A percentile compares a stretch with the other conserved stretches of the same genome.
These are phyloP conservation scores for Scheffersomyces lignosus DNA, from an alignment of 805 yeast genomes.

Conservation along the genomic window DNA sequence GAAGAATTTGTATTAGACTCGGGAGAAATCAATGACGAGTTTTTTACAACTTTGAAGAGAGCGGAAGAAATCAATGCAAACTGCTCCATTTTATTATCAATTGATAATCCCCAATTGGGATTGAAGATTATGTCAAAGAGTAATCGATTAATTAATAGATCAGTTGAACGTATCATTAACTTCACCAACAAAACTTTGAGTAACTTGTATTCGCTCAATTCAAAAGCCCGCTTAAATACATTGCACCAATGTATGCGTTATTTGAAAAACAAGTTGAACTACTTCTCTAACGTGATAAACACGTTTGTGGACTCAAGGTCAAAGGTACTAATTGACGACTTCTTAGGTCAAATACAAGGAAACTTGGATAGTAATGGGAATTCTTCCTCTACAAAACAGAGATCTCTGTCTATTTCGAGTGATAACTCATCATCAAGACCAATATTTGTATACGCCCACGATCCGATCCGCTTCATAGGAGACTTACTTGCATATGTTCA, in stretches of 20 bases:
- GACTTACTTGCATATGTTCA: slow-evolving; percentile 89
- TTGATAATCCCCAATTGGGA: slow-evolving; percentile 68
- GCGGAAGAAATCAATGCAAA: slow-evolving; percentile 65
- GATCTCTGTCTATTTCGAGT: slow-evolving; percentile 8
- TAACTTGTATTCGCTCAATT: slow-evolving; percentile 28
- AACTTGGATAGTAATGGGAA: neutral
- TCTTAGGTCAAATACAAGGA: slow-evolving; percentile 54
- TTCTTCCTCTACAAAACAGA: neutral
- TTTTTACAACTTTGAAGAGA: slow-evolving; percentile 58
- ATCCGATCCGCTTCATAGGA: slow-evolving; percentile 79
- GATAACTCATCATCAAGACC: slow-evolving; percentile 36
- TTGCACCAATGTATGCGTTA: slow-evolving; percentile 33
- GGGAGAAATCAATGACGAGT: slow-evolving; percentile 50
- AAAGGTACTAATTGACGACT: slow-evolving; percentile 62
- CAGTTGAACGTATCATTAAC: slow-evolving; percentile 28
- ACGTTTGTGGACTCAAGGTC: slow-evolving; percentile 73
- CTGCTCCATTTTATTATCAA: slow-evolving; percentile 68
- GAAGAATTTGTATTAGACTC: slow-evolving; percentile 63
- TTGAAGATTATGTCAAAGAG: slow-evolving; percentile 60
- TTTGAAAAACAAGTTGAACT: slow-evolving; percentile 40
- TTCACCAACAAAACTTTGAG: slow-evolving; percentile 34
- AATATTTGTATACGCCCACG: slow-evolving; percentile 67
- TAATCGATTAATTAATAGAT: slow-evolving; percentile 47
- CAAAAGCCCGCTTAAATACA: slow-evolving; percentile 21
- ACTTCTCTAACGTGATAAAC: slow-evolving; percentile 58